Evolutionary conservation across 257 asterid genomes (phyloP).

Genomic region (Solanum acaule): DNA sequence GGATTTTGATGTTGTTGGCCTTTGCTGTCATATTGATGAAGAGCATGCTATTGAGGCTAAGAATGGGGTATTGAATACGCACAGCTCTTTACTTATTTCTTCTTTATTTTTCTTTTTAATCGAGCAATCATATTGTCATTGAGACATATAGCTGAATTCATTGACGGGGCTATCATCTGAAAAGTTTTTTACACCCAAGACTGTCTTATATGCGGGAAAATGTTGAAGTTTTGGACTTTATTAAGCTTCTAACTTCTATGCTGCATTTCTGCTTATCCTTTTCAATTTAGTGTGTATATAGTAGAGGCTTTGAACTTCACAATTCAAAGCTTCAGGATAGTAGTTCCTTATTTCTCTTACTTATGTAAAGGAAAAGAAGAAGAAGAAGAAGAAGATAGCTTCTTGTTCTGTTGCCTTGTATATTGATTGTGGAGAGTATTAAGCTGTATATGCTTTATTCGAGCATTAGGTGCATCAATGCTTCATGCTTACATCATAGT

Average conservation of each 20-base stretch:
- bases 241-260: neutral
- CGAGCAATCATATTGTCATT: neutral
- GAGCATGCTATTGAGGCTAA: slow-evolving; percentile 75
- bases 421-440: neutral
- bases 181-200: neutral
- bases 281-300: neutral
- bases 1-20: slow-evolving; percentile 77
- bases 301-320: neutral
- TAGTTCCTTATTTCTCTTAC: neutral
- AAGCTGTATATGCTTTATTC: neutral
- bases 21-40: slow-evolving; percentile 85
- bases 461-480: neutral
- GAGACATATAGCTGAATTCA: neutral
- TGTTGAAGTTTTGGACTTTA: neutral
- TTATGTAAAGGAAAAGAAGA: neutral
- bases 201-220: neutral
- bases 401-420: neutral
- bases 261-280: neutral
- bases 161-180: neutral
- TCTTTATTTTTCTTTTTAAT: neutral
- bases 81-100: neutral
- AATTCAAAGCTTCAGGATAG: neutral
- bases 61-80: slow-evolving; percentile 48
- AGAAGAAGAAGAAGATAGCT: neutral
- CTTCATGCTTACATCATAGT: neutral